Conservation (phyloP, 306 rosid genomes). For the Datisca glomerata region DNA sequence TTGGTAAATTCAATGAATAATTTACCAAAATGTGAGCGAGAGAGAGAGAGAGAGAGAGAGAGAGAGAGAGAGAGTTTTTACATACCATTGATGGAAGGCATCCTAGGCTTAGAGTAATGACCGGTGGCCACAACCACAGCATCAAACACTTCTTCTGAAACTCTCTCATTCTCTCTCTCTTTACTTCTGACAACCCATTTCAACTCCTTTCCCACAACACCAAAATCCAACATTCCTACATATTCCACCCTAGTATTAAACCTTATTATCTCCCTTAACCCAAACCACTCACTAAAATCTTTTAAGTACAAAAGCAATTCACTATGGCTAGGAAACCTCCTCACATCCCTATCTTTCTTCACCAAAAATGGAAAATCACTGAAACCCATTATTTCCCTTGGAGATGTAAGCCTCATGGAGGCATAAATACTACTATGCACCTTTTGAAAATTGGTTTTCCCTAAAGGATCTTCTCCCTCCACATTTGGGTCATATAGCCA, state of each 20-base stretch:
- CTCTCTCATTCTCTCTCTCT: conserved; percentile 28
- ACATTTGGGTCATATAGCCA: conserved; percentile 74
- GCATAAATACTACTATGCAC: conserved; percentile 68
- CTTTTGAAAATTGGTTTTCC: conserved; percentile 33
- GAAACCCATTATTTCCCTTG: conserved; percentile 84
- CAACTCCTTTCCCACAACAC: conserved; percentile 34
- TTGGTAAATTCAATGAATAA: too few relatives aligned
- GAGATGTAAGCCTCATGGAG: conserved; percentile 60
- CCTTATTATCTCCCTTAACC: conserved; percentile 59
- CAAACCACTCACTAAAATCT: conserved; percentile 66
- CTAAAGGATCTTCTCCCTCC: conserved; percentile 53
- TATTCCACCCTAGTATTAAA: conserved; percentile 63
- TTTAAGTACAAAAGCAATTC: conserved; percentile 52
- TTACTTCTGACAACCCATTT: conserved; percentile 65
- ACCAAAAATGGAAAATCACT: conserved; percentile 66
- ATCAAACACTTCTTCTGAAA: conserved; percentile 64
- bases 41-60: neutral
- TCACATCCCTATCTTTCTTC: conserved; percentile 67
- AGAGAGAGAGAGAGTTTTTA: neutral
- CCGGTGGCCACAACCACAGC: conserved; percentile 89
- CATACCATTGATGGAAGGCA: conserved; percentile 67
- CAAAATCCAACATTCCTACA: conserved; percentile 54
- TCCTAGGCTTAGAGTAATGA: conserved; percentile 73
- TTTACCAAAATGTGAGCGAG: conserved; percentile 1
- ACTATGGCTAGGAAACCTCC: conserved; percentile 79